Evolutionary conservation across 2,329 filamentous ascomycete genomes (phyloP).

Genomic region (Chaetothyriales sp.): DNA sequence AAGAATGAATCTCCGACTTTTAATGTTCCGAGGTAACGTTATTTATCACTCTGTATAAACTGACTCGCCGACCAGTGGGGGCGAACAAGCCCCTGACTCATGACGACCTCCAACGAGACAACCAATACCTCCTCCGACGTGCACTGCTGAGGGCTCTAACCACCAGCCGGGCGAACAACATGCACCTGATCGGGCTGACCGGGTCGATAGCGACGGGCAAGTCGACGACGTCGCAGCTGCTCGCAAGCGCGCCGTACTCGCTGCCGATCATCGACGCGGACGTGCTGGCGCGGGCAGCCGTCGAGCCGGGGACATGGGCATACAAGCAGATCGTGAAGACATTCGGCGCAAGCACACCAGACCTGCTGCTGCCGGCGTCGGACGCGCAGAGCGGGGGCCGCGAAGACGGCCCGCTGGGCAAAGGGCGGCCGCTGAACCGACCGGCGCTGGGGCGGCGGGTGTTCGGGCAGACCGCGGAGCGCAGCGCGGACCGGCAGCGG

Average conservation of each 20-base stretch:
- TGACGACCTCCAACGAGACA: not conserved
- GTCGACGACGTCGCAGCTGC: slow-evolving; percentile 78
- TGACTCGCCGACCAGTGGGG: too few relatives aligned
- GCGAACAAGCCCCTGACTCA: not conserved
- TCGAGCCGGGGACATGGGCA: slow-evolving; percentile 75
- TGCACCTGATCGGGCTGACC: slow-evolving; percentile 91
- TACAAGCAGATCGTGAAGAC: slow-evolving; percentile 69
- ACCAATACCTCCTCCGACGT: too few relatives aligned
- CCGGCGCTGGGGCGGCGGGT: slow-evolving; percentile 71
- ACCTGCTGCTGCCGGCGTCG: slow-evolving; percentile 54
- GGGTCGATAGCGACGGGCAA: slow-evolving; percentile 97
- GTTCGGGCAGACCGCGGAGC: slow-evolving; percentile 63
- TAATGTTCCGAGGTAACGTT: too few relatives aligned
- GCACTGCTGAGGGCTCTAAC: too few relatives aligned
- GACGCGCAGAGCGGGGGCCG: slow-evolving; percentile 21
- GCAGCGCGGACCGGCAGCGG: slow-evolving; percentile 54
- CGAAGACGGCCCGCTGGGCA: slow-evolving; percentile 25
- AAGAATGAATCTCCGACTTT: too few relatives aligned
- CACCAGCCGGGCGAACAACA: slow-evolving; percentile 30
- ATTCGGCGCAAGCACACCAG: slow-evolving; percentile 70
- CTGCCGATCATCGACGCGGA: slow-evolving; percentile 92
- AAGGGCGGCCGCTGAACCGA: slow-evolving; percentile 65
- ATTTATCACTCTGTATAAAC: too few relatives aligned
- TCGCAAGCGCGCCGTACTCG: slow-evolving; percentile 64
- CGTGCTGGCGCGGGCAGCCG: slow-evolving; percentile 77